Evolutionary conservation across 2,329 filamentous ascomycete species (phyloP).

Genomic region (Calonectria crousiana): DNA sequence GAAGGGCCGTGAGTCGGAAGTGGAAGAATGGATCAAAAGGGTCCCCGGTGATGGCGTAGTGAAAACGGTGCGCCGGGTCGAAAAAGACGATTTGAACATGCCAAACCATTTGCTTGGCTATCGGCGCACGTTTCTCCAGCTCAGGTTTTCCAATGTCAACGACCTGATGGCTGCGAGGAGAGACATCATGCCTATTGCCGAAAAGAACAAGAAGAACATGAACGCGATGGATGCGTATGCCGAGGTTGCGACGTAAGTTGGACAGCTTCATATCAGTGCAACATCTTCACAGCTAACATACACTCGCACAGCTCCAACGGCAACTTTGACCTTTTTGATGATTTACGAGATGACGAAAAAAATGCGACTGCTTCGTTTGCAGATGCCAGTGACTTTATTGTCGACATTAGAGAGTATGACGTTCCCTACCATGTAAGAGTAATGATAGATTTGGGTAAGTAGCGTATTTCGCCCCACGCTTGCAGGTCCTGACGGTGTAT

Average conservation of each 20-base stretch:
- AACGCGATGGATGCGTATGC: slow-evolving; percentile 98
- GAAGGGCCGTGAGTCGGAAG: slow-evolving; percentile 88
- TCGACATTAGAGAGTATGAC: slow-evolving; percentile 99
- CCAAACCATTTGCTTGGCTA: slow-evolving; percentile 97
- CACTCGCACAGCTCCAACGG: slow-evolving; percentile 65
- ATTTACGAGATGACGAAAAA: slow-evolving; percentile 83
- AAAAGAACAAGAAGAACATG: slow-evolving; percentile 96
- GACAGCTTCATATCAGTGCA: neutral
- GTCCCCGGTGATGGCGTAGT: slow-evolving; percentile 83
- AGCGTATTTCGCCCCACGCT: neutral
- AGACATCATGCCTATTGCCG: slow-evolving; percentile 88
- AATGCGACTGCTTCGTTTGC: slow-evolving; percentile 80
- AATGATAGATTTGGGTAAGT: slow-evolving; percentile 88
- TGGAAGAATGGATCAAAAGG: slow-evolving; percentile 93
- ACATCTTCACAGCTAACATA: slow-evolving; percentile 26
- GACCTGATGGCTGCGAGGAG: slow-evolving; percentile 88
- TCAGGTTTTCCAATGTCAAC: slow-evolving; percentile 88
- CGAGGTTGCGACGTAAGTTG: slow-evolving; percentile 85
- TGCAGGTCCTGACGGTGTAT: slow-evolving; percentile 25
- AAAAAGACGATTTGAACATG: slow-evolving; percentile 95
- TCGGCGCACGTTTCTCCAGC: slow-evolving; percentile 85
- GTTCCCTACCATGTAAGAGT: slow-evolving; percentile 99
- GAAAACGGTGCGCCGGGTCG: slow-evolving; percentile 80
- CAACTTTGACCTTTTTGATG: slow-evolving; percentile 96
- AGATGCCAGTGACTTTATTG: slow-evolving; percentile 96